These are phyloP conservation scores for Amaranthus cruentus DNA, from an alignment of 148 eudicot genomes.

Conservation along the genomic window DNA sequence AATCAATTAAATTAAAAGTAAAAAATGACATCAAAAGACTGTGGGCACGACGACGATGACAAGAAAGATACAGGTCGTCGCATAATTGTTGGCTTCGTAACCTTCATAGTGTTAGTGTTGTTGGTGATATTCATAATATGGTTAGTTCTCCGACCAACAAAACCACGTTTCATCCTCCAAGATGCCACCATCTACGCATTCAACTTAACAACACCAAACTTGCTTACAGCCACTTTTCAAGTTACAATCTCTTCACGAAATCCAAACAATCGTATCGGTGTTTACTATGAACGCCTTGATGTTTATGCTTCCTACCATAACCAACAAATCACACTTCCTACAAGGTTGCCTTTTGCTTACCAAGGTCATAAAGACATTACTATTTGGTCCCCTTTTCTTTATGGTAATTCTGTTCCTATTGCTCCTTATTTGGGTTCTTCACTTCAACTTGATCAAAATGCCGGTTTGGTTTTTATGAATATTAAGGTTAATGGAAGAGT, in stretches of 20 bases:
- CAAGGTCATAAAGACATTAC: constrained; percentile 37
- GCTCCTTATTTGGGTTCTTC: constrained; percentile 30
- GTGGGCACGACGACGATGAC: constrained; percentile 43
- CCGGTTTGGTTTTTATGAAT: constrained; percentile 28
- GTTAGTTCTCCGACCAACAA: constrained; percentile 45
- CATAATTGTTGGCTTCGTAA: constrained; percentile 12
- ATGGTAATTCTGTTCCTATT: constrained; percentile 31
- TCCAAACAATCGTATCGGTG: constrained; percentile 40
- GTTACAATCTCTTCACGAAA: constrained; percentile 39
- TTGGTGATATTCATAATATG: constrained; percentile 34
- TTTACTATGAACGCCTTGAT: constrained; percentile 42
- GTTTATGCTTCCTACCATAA: constrained; percentile 35
- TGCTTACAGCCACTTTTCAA: constrained; percentile 34
- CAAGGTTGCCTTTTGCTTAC: constrained; percentile 31
- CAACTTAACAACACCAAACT: constrained; percentile 37
- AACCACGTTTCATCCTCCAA: constrained; percentile 43
- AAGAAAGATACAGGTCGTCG: constrained; percentile 7
- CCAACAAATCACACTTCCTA: constrained; percentile 44
- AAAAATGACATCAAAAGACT: constrained; percentile 35
- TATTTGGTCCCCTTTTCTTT: constrained; percentile 43
- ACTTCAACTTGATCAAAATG: constrained; percentile 25
- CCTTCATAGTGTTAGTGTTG: constrained; percentile 28
- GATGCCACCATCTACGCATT: constrained; percentile 47
- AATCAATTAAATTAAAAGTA: too few relatives aligned
- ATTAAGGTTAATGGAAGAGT: constrained; percentile 35